A percentile compares a stretch with the other conserved stretches of the same genome.
These are phyloP conservation scores for Fusarium praegraminearum DNA, from an alignment of 2,329 filamentous ascomycete genomes.

Conservation along the genomic window DNA sequence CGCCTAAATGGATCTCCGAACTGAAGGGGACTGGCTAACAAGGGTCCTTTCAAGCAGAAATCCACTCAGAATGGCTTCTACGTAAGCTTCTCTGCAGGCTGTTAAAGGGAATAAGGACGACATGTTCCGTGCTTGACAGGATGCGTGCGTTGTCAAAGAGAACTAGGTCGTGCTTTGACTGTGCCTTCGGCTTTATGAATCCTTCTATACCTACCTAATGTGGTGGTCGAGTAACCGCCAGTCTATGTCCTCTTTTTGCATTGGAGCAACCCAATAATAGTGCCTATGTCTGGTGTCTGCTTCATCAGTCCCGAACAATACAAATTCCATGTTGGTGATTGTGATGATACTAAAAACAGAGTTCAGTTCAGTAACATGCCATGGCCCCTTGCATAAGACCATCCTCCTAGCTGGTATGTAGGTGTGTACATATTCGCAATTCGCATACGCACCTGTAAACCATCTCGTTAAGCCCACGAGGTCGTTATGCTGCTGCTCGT, in stretches of 20 bases:
- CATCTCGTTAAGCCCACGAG: constrained; percentile 30
- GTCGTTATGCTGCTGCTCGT: constrained; percentile 28
- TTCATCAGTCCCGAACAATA: constrained; percentile 13
- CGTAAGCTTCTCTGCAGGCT: constrained; percentile 27
- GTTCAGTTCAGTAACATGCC: constrained; percentile 23
- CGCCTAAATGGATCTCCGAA: constrained; percentile 15
- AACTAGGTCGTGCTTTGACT: background rate
- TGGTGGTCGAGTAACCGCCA: constrained; percentile 7
- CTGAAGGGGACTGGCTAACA: constrained; percentile 21
- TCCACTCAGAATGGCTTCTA: constrained; percentile 21
- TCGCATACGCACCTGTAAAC: constrained; percentile 18
- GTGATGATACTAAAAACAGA: constrained; percentile 19
- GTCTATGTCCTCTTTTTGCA: constrained; percentile 15
- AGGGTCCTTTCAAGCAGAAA: constrained; percentile 20
- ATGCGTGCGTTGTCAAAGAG: constrained; percentile 15
- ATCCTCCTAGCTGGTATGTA: constrained; percentile 31
- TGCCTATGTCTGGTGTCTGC: background rate
- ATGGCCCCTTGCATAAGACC: constrained; percentile 37
- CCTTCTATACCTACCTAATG: background rate
- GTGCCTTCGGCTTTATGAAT: background rate
- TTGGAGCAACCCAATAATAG: constrained; percentile 26
- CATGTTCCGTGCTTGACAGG: constrained; percentile 15
- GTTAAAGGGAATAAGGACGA: constrained; percentile 9
- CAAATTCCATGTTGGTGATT: constrained; percentile 7
- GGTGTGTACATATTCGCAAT: background rate